A percentile compares a stretch with the other conserved stretches of the same genome.
phyloP scores from a whole-genome alignment of 2,329 filamentous ascomycete genomes.

The Alternaria sp. region DNA sequence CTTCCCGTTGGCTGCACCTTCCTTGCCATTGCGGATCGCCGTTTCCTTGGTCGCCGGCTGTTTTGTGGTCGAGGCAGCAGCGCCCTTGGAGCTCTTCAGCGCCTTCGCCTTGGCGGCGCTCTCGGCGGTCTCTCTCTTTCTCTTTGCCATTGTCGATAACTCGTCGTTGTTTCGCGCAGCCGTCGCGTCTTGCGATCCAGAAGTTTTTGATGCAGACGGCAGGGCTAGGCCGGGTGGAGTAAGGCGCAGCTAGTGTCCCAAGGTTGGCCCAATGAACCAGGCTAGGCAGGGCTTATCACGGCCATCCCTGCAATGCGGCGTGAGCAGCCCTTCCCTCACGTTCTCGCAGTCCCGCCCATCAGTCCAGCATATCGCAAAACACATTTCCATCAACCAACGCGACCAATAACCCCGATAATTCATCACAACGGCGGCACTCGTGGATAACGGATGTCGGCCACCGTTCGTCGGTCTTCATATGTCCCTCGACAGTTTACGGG shows the following conservation, averaged over 20 bases:
- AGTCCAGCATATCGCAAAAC: slow-evolving; percentile 35
- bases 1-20: slow-evolving; percentile 22
- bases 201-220: slow-evolving; percentile 30
- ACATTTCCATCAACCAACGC: slow-evolving; percentile 46
- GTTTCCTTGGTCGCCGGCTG: slow-evolving; percentile 21
- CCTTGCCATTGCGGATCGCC: slow-evolving; percentile 24
- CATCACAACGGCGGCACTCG: slow-evolving; percentile 51
- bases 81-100: slow-evolving; percentile 37
- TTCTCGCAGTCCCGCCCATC: slow-evolving; percentile 38
- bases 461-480: slow-evolving; percentile 52
- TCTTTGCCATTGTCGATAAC: slow-evolving; percentile 40
- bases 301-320: slow-evolving; percentile 16
- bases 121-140: slow-evolving; percentile 42
- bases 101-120: slow-evolving; percentile 24
- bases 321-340: slow-evolving; percentile 31
- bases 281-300: slow-evolving; percentile 36
- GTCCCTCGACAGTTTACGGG: slow-evolving; percentile 55
- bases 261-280: slow-evolving; percentile 10
- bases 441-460: slow-evolving; percentile 58
- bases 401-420: slow-evolving; percentile 37
- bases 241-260: slow-evolving; percentile 2
- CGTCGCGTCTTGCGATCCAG: slow-evolving; percentile 19
- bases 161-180: slow-evolving; percentile 11
- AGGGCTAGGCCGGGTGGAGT: slow-evolving; percentile 23
- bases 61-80: slow-evolving; percentile 24